Percentiles rank a stretch among this genome's conserved stretches.
These are phyloP conservation scores for Obba rivulosa DNA, from an alignment of 768 basidiomycete genomes.

Conservation along the genomic window DNA sequence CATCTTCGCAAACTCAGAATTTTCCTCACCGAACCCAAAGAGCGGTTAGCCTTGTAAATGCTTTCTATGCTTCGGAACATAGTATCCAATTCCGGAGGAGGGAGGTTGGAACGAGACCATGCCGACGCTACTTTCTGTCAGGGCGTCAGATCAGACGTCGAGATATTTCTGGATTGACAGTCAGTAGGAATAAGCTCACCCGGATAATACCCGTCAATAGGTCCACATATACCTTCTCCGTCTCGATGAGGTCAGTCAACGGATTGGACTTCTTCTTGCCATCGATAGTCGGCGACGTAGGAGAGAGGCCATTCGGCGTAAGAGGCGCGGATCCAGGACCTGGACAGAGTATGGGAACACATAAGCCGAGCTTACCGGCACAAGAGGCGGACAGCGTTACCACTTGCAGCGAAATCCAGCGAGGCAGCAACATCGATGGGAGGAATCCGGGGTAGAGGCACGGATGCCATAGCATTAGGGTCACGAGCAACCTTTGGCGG, in stretches of 20 bases:
- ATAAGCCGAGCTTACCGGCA: background rate
- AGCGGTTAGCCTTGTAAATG: slow-evolving; percentile 88
- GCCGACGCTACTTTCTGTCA: slow-evolving; percentile 92
- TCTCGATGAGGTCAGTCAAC: slow-evolving; percentile 87
- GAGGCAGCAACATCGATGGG: slow-evolving; percentile 14
- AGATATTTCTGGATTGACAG: too few relatives aligned
- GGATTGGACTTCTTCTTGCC: slow-evolving; percentile 72
- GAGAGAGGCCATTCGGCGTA: slow-evolving; percentile 9
- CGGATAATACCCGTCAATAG: slow-evolving; percentile 86
- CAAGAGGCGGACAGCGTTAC: background rate
- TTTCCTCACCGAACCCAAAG: slow-evolving; percentile 61
- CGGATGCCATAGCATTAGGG: slow-evolving; percentile 5
- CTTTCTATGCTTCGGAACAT: slow-evolving; percentile 95
- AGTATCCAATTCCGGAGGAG: slow-evolving; percentile 82
- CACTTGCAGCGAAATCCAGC: background rate
- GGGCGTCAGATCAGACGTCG: too few relatives aligned
- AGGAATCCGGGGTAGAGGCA: slow-evolving; percentile 5
- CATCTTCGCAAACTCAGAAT: background rate
- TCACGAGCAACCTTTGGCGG: slow-evolving; percentile 19
- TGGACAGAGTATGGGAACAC: background rate
- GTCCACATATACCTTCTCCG: slow-evolving; percentile 90
- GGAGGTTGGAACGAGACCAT: slow-evolving; percentile 94
- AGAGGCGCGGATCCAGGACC: slow-evolving; percentile 7
- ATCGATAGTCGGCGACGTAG: slow-evolving; percentile 26
- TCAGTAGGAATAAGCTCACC: slow-evolving; percentile 41